These are phyloP conservation scores for Hymenoscyphus linearis DNA, from an alignment of 2,329 filamentous ascomycete genomes.

Conservation along the genomic window DNA sequence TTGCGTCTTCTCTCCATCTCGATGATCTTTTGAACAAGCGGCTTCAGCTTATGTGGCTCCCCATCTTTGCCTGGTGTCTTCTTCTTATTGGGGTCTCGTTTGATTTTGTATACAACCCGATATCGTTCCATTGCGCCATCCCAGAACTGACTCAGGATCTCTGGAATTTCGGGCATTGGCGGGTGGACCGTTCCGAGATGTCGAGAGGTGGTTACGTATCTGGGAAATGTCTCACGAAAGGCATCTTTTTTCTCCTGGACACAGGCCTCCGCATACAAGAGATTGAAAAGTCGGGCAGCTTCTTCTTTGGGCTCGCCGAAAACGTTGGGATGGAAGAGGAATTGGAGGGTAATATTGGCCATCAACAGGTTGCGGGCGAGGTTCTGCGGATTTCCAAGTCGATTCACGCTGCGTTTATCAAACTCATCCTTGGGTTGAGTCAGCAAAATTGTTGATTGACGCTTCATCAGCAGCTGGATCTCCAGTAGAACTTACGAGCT, in stretches of 20 bases:
- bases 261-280: neutral
- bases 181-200: constrained; percentile 2
- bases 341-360: constrained; percentile 1
- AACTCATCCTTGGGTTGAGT: neutral
- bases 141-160: constrained; percentile 1
- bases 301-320: constrained; percentile 1
- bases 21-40: neutral
- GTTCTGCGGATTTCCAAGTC: constrained; percentile 3
- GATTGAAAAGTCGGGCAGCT: neutral
- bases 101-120: constrained; percentile 1
- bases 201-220: neutral
- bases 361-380: constrained; percentile 5
- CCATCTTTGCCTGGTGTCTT: neutral
- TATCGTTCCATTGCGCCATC: neutral
- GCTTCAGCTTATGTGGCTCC: neutral
- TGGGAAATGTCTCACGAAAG: neutral
- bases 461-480: neutral
- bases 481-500: neutral
- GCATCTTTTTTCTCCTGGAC: neutral
- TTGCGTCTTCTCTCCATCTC: constrained; percentile 1
- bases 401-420: neutral
- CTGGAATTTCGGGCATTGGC: constrained; percentile 3
- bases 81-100: neutral
- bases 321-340: constrained; percentile 3
- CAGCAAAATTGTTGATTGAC: neutral